A percentile compares a stretch with the other conserved stretches of the same genome.
These are phyloP conservation scores for Acorus calamus DNA, from an alignment of 106 monocot genomes.

Conservation along the genomic window DNA sequence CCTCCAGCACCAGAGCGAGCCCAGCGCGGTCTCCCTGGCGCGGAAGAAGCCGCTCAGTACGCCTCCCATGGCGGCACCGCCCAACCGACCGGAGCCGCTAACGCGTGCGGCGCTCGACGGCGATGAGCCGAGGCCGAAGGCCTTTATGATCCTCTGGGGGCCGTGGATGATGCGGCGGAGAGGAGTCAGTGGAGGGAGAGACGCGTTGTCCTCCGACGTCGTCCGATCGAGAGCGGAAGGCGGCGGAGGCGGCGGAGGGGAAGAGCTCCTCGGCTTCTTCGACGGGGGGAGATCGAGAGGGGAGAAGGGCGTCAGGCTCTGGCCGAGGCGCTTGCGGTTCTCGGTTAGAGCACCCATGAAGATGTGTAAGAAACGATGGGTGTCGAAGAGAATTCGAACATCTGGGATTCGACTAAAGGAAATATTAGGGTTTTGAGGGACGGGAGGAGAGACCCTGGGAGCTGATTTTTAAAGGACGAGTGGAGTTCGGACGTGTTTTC, in stretches of 20 bases:
- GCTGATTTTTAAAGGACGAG: no score
- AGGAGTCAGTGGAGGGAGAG: slow-evolving; percentile 3
- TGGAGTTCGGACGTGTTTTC: no score
- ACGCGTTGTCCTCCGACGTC: no score
- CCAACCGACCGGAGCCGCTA: not conserved
- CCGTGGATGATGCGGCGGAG: slow-evolving; percentile 52
- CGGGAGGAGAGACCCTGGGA: slow-evolving; percentile 3
- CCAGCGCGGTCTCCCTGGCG: slow-evolving; percentile 6
- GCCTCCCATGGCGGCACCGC: slow-evolving; percentile 11
- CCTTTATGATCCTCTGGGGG: slow-evolving; percentile 51
- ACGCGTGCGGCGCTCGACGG: not conserved
- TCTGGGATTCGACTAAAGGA: not conserved
- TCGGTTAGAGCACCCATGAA: slow-evolving; percentile 88
- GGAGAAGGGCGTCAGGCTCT: not conserved
- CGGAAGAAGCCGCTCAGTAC: slow-evolving; percentile 4
- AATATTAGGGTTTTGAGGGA: not conserved
- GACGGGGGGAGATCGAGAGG: slow-evolving; percentile 21
- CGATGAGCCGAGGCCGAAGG: slow-evolving; percentile 51
- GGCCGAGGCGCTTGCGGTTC: slow-evolving; percentile 51
- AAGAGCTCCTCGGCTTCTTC: no score
- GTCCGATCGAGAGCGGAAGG: not conserved
- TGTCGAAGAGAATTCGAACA: not conserved
- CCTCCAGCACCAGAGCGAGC: not conserved
- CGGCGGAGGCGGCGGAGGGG: not conserved
- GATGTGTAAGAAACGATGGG: not conserved